Conservation (phyloP, 148 eudicot genomes). For the Rheum nobile region DNA sequence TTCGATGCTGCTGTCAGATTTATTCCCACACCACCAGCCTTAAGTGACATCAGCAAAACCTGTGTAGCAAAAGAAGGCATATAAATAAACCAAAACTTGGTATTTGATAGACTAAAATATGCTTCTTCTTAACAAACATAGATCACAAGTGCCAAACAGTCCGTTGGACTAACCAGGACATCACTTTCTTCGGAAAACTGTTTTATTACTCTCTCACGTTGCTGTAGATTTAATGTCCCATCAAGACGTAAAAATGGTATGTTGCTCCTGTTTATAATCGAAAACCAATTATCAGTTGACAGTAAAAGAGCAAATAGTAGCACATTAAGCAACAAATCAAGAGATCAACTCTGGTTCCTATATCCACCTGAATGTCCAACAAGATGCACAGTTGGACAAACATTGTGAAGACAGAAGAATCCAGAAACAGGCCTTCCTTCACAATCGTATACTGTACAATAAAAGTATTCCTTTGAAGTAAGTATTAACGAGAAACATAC, state of each 20-base stretch:
- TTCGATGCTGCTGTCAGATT: conserved; percentile 92
- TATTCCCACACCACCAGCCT: conserved; percentile 99
- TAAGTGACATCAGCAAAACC: conserved; percentile 92
- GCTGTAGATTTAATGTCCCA: conserved; percentile 83
- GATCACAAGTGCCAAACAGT: background rate
- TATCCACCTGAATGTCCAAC: background rate
- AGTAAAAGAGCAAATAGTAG: conserved; percentile 1
- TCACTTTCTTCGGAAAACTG: conserved; percentile 81
- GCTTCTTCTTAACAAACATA: background rate
- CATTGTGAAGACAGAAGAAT: background rate
- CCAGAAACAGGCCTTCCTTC: background rate
- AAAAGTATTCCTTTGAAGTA: background rate
- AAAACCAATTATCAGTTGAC: background rate
- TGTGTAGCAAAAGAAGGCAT: conserved; percentile 8
- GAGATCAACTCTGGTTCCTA: background rate
- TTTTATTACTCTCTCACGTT: conserved; percentile 87
- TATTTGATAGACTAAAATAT: background rate
- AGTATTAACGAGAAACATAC: conserved; percentile 22
- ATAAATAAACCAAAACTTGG: background rate
- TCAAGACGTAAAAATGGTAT: conserved; percentile 86
- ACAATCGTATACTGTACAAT: background rate
- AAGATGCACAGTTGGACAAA: background rate
- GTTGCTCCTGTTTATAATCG: conserved; percentile 41
- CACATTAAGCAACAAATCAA: background rate
- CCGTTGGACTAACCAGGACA: conserved; percentile 42